A percentile compares a stretch with the other conserved stretches of the same genome.
Evolutionary conservation across 352 stramenopile species (phyloP).

Genomic region (Pythium scleroteichum): DNA sequence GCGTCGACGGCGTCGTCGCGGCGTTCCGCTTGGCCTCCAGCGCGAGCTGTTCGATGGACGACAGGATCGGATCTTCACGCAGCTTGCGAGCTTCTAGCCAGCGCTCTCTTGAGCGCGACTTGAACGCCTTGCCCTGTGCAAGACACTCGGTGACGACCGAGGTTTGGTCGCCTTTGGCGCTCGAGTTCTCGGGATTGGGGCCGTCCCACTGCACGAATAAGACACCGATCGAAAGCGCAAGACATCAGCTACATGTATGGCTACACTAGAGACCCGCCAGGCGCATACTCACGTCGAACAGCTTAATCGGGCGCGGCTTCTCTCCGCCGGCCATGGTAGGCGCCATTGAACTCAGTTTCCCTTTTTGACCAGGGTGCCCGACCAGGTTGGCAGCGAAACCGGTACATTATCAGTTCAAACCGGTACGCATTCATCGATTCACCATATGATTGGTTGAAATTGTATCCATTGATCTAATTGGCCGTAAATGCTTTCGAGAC

Average conservation of each 20-base stretch:
- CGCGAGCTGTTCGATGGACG: conserved; percentile 36
- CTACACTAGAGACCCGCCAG: not conserved
- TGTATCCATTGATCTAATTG: conserved; percentile 9
- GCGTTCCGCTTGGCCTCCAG: conserved; percentile 26
- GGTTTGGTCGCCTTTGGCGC: not conserved
- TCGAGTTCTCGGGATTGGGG: conserved; percentile 1
- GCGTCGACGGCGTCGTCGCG: conserved; percentile 1
- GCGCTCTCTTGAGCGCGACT: conserved; percentile 36
- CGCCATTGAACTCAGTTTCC: conserved; percentile 20
- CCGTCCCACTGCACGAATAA: conserved; percentile 22
- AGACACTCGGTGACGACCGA: conserved; percentile 34
- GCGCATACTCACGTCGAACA: conserved; percentile 23
- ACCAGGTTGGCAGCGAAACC: not conserved
- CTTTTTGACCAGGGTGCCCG: conserved; percentile 22
- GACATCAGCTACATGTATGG: conserved; percentile 8
- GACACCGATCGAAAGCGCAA: not conserved
- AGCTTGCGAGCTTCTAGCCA: conserved; percentile 53
- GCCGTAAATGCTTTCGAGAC: conserved; percentile 15
- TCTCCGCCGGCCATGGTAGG: conserved; percentile 11
- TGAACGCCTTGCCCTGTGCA: conserved; percentile 46
- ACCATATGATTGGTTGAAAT: conserved; percentile 29
- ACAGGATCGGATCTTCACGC: conserved; percentile 47
- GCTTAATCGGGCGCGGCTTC: conserved; percentile 30
- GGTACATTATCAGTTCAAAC: conserved; percentile 8
- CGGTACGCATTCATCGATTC: not conserved